Base-by-base conservation (phyloP, 2,329 filamentous ascomycete genomes). In the Hypomyces rosellus region DNA sequence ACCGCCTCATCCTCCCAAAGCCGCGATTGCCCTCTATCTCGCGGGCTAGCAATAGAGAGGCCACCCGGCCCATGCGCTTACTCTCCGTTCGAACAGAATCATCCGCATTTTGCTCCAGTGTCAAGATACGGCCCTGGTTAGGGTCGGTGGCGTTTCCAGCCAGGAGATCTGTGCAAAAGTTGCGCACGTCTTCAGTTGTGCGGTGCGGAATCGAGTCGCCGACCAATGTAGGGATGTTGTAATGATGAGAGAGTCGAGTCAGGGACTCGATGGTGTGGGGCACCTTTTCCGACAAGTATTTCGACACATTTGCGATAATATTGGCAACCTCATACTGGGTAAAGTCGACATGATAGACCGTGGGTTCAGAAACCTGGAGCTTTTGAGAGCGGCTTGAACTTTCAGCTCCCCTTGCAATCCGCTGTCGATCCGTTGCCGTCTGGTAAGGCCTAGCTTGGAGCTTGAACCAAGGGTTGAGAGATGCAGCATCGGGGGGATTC, bases 331-430 rank as follows among this genome's bases (percentile, higher is more conserved):
- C 75, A 1, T 66, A 61, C 0, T 53, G 40, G 0, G 65, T 63
- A 39, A 78, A 77, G 56, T 77, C 76, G 6, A 75, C 72, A 53
- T 78, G 76, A 15, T 74, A 66, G 0, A 65, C 56, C 3, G 40
- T 45, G 14, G 56, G 57, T 8, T 57, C 12, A 8, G 15, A 16
- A 9, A 52, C 16, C 7, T 48, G 39, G 15, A 54, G 48, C 9
- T 16, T 48, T 37, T 38, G 33, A 4, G 44, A 22, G 6, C 37
- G 50, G 34, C 59, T 15, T 1, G 46, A 46, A 3, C 46, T 46
- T 33, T 47, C 52, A 18, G 57, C 42, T 3, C 66, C 64, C 14
- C 50, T 55, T 9, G 55, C 54, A 38, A 69, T 65, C 0, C 56
- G 52, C n/a, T 61, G 53, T 13, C 65, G 63, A 37, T 63, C 58